Evolutionary conservation across 306 rosid species (phyloP), one percentile per base, ranked within the genome.

Genomic region (Clitoria ternatea): DNA sequence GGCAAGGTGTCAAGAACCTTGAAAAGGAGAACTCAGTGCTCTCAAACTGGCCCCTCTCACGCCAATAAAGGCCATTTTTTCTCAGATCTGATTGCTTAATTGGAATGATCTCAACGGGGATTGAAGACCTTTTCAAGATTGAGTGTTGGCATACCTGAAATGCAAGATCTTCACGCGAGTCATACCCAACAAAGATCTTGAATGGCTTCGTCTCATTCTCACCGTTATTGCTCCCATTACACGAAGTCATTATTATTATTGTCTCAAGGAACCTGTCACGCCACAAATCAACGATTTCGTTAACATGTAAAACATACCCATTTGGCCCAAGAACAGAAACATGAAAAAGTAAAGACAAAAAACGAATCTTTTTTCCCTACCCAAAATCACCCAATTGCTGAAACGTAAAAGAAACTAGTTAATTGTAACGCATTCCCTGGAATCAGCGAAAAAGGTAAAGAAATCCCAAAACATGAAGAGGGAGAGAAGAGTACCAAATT

Each of bases 1-100:
- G 69, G 54, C 7, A 9, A 4, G 92, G 92, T 13, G 92, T 87
- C 57, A 87, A 67, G 88, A 87, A 87, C 20, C 92, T 83, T 18
- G 92, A 20, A 42, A 87, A 87, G 3, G 92, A 87, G 75, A 87
- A 87, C 72, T 87, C 92, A 0, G 92, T 87, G 82, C 92, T 87
- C 84, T 87, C 92, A 4, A 81, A 45, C 63, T 83, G 80, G 17
- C 88, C 86, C 69, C 90, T 87, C 39, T 85, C 90, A 4, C 92
- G 90, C 92, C 92, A 87, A 52, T 85, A 87, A 14, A 78, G 42
- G 17, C 90, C 86, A 2, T 7, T 56, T 11, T 78, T 70, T 17
- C 88, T 83, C 86, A 87, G 88, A 85, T 87, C 92, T 63, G 90
- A 77, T 2, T 83, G 92, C 64, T 69, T 73, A 32, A 87, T 82